Base-by-base conservation (phyloP, 2,329 filamentous ascomycete genomes). In the Colletotrichum sp. region DNA sequence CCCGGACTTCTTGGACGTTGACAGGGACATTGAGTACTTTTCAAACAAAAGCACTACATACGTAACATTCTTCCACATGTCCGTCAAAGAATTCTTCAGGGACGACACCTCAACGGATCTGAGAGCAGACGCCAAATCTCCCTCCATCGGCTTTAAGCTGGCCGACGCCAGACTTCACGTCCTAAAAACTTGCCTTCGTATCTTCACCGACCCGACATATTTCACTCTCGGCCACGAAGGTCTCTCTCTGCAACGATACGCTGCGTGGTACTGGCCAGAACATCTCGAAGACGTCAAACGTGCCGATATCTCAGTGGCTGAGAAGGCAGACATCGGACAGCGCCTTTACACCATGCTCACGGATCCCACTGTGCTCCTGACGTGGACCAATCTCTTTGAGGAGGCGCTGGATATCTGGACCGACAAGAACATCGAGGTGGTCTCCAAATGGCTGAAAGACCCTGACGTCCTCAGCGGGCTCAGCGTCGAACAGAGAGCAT, bases 201-300 rank as follows among this genome's bases (percentile, higher is more conserved):
- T 87, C n/a, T 86, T 87, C n/a, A 83, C 81, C 5, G 80, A 86
- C 26, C 71, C 77, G 2, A 71, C 72, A 9, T 78, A 64, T 30
- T 61, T 74, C 6, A 59, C 52, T 2, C 72, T 73, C 9, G 78
- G 78, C n/a, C 72, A 83, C 3, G 71, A 78, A 59, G 77, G 77
- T 9, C 34, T 76, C 15, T 73, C 78, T 9, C 9, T 78, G 13
- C 77, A 79, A 28, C 26, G 85, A 60, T 87, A 87, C 43, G 85
- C 86, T 1, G 85, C 85, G 0, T 86, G 86, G 86, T 87, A 87
- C 72, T 87, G 86, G 86, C 86, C 86, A 66, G 85, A 87, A 43
- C 86, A 87, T 76, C 70, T 86, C 15, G 81, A 81, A 0, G 81
- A 81, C 1, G 78, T 87, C 16, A 82, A 86, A 52, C 81, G 81